Base-by-base conservation (phyloP, 129 eudicot species). In the Artemisia tridentata region DNA sequence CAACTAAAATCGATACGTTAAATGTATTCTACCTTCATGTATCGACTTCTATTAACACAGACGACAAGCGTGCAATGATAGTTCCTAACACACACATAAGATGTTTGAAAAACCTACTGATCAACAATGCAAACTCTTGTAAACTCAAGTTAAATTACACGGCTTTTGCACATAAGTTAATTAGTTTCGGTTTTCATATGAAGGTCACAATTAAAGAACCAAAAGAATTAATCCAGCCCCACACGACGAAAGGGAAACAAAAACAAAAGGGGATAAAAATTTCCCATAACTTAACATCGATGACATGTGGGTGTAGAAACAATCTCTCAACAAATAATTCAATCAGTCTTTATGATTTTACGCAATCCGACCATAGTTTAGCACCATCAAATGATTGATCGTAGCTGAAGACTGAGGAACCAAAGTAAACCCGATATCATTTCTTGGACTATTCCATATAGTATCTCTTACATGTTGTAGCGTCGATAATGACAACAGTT, bases 401-500 rank as follows among this genome's bases (percentile, higher is more conserved):
- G 84, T 68, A 12, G 72, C 72, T 53, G 78, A 72, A 16, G 84
- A 79, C 19, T 19, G 69, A 43, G 86, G 74, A 64, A 65, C 65
- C 68, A 75, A 58, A 64, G 55, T 64, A 16, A 74, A 74, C n/a
- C 65, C 80, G 10, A 12, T 45, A 53, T 76, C 74, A 47, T 76
- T 68, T 58, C 80, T 76, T 25, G 63, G 72, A 67, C 60, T 74
- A 27, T 75, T 83, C 97, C 97, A 90, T 41, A 90, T 80, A 38
- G 72, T 77, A 48, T 90, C 97, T 63, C 97, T 81, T 61, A 90
- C 95, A 52, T 90, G 84, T 80, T 87, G 95, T 79, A 90, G 80
- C 67, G 95, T 87, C 79, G 82, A 83, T 67, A 34, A 47, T 20
- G 95, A 88, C 47, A 64, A 46, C 34, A 90, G 80, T 63, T 76